These are phyloP conservation scores for Mycena vitilis DNA, from an alignment of 768 basidiomycete genomes.

Conservation along the genomic window DNA sequence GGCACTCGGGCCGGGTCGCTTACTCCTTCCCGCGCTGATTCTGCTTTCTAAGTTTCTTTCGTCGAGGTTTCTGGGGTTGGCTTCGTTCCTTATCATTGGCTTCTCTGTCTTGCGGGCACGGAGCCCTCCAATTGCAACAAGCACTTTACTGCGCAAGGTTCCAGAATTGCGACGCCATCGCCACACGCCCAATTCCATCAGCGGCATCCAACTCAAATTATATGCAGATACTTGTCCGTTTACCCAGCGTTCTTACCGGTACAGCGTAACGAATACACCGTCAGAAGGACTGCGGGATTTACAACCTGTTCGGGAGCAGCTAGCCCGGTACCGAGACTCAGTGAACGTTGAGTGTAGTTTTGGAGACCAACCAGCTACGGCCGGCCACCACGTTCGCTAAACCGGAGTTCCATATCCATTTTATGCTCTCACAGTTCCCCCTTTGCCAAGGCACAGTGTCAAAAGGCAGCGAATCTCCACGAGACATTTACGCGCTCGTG, in stretches of 20 bases:
- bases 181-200: neutral
- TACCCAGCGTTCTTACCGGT: neutral
- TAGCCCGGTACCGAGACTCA: neutral
- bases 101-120: too few relatives aligned
- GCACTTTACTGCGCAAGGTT: neutral
- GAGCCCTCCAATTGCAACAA: neutral
- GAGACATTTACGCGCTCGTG: constrained; percentile 8
- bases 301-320: neutral
- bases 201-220: neutral
- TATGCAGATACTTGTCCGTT: neutral
- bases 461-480: neutral
- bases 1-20: too few relatives aligned
- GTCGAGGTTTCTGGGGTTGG: too few relatives aligned
- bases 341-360: neutral
- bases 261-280: neutral
- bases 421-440: constrained; percentile 5
- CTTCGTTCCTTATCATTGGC: too few relatives aligned
- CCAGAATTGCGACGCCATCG: neutral
- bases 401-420: neutral
- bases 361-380: neutral
- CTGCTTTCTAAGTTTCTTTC: too few relatives aligned
- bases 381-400: neutral
- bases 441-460: neutral
- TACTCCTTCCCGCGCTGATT: too few relatives aligned
- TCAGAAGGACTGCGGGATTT: neutral